Evolutionary conservation across 495 filamentous ascomycete genomes (phyloP).

Genomic region (Aspergillus homomorphus): DNA sequence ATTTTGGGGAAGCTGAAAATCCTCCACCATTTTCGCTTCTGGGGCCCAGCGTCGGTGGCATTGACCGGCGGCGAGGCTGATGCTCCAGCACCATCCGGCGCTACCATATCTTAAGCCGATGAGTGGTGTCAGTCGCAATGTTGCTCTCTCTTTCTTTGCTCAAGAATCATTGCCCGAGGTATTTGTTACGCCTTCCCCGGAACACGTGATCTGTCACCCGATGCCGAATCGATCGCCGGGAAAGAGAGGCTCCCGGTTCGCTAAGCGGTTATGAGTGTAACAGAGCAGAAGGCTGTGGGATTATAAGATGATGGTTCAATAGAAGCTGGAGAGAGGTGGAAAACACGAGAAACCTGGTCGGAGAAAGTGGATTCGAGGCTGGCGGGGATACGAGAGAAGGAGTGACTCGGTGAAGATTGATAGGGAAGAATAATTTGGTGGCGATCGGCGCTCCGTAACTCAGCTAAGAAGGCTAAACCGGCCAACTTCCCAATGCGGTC

Average conservation of each 20-base stretch:
- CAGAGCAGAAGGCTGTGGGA: background rate
- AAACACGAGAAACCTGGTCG: background rate
- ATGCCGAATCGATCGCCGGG: background rate
- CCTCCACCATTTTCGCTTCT: slow-evolving; percentile 15
- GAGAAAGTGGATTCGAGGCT: background rate
- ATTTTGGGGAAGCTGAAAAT: slow-evolving; percentile 20
- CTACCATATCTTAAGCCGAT: background rate
- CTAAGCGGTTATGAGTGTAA: background rate
- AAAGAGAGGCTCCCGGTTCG: background rate
- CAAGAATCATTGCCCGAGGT: background rate
- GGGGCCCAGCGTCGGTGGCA: slow-evolving; percentile 13
- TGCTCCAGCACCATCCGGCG: background rate
- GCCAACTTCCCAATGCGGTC: background rate
- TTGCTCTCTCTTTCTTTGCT: background rate
- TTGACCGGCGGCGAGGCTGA: background rate
- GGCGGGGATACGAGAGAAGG: background rate
- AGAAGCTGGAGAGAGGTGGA: background rate
- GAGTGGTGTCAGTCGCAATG: background rate
- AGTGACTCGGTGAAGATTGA: background rate
- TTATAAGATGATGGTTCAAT: background rate
- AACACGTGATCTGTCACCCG: background rate
- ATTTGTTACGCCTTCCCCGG: background rate
- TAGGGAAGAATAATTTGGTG: background rate
- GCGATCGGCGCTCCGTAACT: background rate
- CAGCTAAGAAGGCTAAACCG: background rate